Conservation (phyloP, 2,329 filamentous ascomycete genomes). For the Aspergillus hortae region DNA sequence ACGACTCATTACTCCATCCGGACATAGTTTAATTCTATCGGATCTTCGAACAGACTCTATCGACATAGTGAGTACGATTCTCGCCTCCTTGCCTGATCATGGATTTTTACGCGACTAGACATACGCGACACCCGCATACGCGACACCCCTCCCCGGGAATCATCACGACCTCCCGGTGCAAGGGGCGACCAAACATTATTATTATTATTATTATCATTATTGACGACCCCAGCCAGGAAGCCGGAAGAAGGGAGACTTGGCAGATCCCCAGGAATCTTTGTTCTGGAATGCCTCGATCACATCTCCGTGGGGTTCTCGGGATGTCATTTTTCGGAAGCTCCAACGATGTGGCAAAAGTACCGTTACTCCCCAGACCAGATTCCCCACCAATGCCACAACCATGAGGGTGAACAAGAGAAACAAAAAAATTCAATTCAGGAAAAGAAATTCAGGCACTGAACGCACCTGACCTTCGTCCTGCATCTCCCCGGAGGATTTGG, state of each 20-base stretch:
- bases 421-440: not conserved
- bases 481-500: not conserved
- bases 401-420: not conserved
- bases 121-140: no score
- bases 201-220: not conserved
- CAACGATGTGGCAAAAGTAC: slow-evolving; percentile 10
- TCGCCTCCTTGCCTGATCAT: not conserved
- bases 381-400: not conserved
- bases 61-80: not conserved
- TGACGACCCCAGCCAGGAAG: not conserved
- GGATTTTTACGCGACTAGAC: not conserved
- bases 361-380: not conserved
- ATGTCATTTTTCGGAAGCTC: slow-evolving; percentile 14
- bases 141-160: not conserved
- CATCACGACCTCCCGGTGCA: not conserved
- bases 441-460: not conserved
- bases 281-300: slow-evolving; percentile 8
- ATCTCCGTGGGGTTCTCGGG: slow-evolving; percentile 5
- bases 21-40: slow-evolving; percentile 3
- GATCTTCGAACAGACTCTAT: not conserved
- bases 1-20: not conserved
- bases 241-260: not conserved
- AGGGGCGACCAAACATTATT: not conserved
- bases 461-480: not conserved
- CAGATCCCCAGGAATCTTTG: slow-evolving; percentile 4